A percentile compares a stretch with the other conserved stretches of the same genome.
Conservation (phyloP, 148 eudicot species). For the Drosera capensis region DNA sequence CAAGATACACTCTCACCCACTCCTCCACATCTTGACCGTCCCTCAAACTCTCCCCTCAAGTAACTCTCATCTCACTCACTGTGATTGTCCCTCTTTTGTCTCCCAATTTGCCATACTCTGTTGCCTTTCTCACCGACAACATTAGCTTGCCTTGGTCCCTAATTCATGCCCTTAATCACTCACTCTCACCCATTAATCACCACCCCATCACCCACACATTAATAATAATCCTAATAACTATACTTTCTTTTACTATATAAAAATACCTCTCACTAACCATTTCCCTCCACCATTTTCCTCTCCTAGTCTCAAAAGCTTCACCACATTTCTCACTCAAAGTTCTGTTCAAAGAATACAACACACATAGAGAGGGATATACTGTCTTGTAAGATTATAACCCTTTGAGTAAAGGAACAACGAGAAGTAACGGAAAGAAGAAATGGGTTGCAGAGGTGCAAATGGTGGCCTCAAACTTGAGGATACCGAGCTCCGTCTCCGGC, state of each 20-base stretch:
- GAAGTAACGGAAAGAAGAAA: background rate
- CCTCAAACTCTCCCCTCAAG: background rate
- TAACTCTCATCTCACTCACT: background rate
- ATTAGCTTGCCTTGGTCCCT: background rate
- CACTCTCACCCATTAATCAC: background rate
- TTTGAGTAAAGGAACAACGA: too few species aligned
- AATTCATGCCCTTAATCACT: background rate
- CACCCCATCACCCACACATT: background rate
- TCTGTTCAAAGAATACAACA: too few species aligned
- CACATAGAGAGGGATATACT: too few species aligned
- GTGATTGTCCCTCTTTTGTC: background rate
- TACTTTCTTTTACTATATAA: background rate
- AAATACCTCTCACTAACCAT: too few species aligned
- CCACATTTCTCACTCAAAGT: too few species aligned
- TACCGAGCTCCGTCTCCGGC: slow-evolving; percentile 8
- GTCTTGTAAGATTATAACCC: background rate
- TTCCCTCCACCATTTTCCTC: too few species aligned
- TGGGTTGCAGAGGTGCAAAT: background rate
- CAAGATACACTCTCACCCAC: background rate
- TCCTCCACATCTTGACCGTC: background rate
- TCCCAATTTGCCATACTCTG: background rate
- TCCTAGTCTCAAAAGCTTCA: too few species aligned
- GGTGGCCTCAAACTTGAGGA: slow-evolving; percentile 7
- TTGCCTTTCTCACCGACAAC: background rate
- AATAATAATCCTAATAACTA: background rate